A percentile compares a stretch with the other conserved stretches of the same genome.
Evolutionary conservation across 176 grass and related monocot species (phyloP).

Genomic region (Dactylis glomerata): DNA sequence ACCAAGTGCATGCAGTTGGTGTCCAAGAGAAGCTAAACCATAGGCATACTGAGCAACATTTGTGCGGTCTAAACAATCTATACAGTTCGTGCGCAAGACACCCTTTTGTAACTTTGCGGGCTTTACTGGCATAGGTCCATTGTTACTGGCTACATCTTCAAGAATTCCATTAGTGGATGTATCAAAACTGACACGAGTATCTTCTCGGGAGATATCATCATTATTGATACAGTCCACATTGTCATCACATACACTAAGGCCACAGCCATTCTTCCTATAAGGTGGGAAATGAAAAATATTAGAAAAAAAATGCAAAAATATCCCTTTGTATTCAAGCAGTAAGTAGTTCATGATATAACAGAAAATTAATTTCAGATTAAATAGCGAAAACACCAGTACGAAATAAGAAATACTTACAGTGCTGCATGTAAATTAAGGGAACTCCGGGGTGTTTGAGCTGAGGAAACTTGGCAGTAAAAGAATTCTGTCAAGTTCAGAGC

Average conservation of each 20-base stretch:
- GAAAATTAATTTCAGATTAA: conserved; percentile 8
- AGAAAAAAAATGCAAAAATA: neutral
- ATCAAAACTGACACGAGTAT: conserved; percentile 50
- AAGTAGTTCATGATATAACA: conserved; percentile 13
- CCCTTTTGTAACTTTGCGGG: conserved; percentile 74
- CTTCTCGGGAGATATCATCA: conserved; percentile 58
- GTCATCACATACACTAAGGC: conserved; percentile 10
- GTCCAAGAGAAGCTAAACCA: conserved; percentile 85
- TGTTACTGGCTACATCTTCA: conserved; percentile 47
- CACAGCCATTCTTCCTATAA: conserved; percentile 44
- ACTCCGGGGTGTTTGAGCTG: conserved; percentile 32
- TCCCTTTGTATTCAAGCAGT: neutral
- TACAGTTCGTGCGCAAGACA: conserved; percentile 89
- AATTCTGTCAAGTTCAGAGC: conserved; percentile 85
- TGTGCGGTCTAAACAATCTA: conserved; percentile 97
- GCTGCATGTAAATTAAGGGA: conserved; percentile 35
- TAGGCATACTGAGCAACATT: conserved; percentile 97
- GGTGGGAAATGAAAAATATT: conserved; percentile 16
- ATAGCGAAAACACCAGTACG: neutral
- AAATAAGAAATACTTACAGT: conserved; percentile 56
- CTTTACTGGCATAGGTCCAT: conserved; percentile 39
- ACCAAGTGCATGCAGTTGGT: conserved; percentile 75
- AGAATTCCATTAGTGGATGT: conserved; percentile 41
- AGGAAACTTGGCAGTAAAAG: conserved; percentile 67
- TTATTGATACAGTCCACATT: conserved; percentile 45